A percentile compares a stretch with the other conserved stretches of the same genome.
Conservation (phyloP, 805 yeast species). For the Spathaspora sp. region DNA sequence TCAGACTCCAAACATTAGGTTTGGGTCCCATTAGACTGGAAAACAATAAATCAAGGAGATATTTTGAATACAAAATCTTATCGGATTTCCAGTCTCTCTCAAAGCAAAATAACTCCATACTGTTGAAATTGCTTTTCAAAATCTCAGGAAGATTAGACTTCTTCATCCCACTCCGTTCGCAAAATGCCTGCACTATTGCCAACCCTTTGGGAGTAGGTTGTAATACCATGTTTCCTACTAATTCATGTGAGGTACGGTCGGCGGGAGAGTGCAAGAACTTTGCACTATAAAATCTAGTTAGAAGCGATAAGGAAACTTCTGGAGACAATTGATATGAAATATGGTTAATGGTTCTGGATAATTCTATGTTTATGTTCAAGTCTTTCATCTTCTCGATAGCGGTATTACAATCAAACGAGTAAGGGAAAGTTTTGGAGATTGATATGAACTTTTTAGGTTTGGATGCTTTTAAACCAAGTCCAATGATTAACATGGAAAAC, state of each 20-base stretch:
- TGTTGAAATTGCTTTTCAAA: slow-evolving; percentile 56
- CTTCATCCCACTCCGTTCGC: slow-evolving; percentile 51
- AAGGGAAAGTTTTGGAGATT: slow-evolving; percentile 41
- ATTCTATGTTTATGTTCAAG: slow-evolving; percentile 46
- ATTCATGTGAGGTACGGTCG: slow-evolving; percentile 57
- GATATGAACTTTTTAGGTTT: slow-evolving; percentile 17
- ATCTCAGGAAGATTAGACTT: slow-evolving; percentile 38
- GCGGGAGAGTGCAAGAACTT: slow-evolving; percentile 71
- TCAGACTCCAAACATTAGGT: slow-evolving; percentile 71
- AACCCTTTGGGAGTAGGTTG: slow-evolving; percentile 95
- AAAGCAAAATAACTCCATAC: slow-evolving; percentile 66
- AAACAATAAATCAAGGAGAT: slow-evolving; percentile 64
- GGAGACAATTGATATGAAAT: slow-evolving; percentile 52
- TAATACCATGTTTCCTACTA: slow-evolving; percentile 41
- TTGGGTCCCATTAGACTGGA: slow-evolving; percentile 55
- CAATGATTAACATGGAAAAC: slow-evolving; percentile 46
- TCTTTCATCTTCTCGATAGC: slow-evolving; percentile 53
- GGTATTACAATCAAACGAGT: slow-evolving; percentile 46
- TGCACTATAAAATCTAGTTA: slow-evolving; percentile 54
- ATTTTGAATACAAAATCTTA: slow-evolving; percentile 56
- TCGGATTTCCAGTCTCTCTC: slow-evolving; percentile 63
- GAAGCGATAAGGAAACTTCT: slow-evolving; percentile 44
- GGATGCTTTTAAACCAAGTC: slow-evolving; percentile 26
- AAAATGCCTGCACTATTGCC: slow-evolving; percentile 60
- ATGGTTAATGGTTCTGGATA: slow-evolving; percentile 47